Conservation (phyloP, 1,139 yeast species). For the Blastobotrys proliferans region DNA sequence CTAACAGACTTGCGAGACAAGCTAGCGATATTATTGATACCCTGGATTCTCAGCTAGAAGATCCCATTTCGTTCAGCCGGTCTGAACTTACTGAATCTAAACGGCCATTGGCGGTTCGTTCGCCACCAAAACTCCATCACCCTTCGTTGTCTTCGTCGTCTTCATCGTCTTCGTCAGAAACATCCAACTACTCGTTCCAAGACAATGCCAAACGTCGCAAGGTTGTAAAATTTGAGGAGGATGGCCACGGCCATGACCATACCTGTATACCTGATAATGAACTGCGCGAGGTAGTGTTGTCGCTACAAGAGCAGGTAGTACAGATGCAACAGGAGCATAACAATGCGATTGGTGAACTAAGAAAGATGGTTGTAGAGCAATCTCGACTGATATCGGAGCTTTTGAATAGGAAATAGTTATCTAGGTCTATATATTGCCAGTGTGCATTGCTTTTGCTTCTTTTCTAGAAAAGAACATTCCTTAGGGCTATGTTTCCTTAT, state of each 20-base stretch:
- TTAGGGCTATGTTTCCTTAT: no score
- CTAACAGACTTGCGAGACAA: slow-evolving; percentile 15
- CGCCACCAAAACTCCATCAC: slow-evolving; percentile 2
- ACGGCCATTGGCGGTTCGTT: slow-evolving; percentile 7
- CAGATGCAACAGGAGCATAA: slow-evolving; percentile 9
- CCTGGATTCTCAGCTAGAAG: slow-evolving; percentile 4
- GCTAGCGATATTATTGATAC: slow-evolving; percentile 9
- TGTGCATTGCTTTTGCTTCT: no score
- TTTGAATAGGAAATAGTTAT: no score
- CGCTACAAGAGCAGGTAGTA: slow-evolving; percentile 9
- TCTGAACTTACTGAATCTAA: slow-evolving; percentile 2
- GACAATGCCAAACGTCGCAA: slow-evolving; percentile 16
- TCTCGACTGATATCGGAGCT: slow-evolving; percentile 8
- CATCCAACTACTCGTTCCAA: no score
- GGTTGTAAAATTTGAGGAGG: slow-evolving; percentile 12
- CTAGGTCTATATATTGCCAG: no score
- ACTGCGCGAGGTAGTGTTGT: slow-evolving; percentile 8
- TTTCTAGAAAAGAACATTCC: no score
- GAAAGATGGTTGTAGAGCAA: slow-evolving; percentile 9
- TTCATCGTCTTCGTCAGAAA: no score
- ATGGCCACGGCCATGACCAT: background rate
- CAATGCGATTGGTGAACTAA: slow-evolving; percentile 2
- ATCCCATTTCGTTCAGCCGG: background rate
- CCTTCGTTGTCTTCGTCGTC: no score
- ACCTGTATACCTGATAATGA: background rate